Base-by-base conservation (phyloP, 2,329 filamentous ascomycete genomes). In the Tolypocladium ovalisporum region DNA sequence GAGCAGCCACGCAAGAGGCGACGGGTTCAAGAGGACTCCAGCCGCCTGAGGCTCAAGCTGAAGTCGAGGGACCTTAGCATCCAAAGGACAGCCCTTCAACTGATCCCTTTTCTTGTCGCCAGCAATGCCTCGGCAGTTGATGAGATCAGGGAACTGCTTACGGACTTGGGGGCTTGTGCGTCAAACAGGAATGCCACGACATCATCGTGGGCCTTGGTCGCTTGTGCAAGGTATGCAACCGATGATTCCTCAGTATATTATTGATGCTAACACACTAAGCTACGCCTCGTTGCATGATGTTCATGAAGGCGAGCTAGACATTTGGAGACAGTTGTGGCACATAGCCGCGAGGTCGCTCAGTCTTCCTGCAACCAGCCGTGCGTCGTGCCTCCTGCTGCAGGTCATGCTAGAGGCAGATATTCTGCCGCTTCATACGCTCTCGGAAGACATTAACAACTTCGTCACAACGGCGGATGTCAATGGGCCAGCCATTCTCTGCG, bases 151-250 rank as follows among this genome's bases (percentile, higher is more conserved):
- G 75, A 78, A 0, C 68, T 87, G 4, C 67, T 94, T 3, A 76
- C 79, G 10, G 79, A 81, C 49, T 72, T 95, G 19, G 73, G 78
- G 19, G 70, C 74, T 13, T 77, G 80, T 56, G 82, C 88, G 49
- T 78, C 82, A 12, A 88, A 94, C 65, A 92, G 96, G 64, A 85
- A 87, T 62, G 73, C 75, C 17, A 70, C 72, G 10, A 75, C 86
- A 44, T 82, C 86, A 9, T 89, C 86, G 0, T 99, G 94, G 94
- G 87, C 90, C 22, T 84, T 96, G 76, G 70, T 97, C 55, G 87
- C 86, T n/a, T 83, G 90, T 67, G 79, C 89, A 61, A 89, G 88
- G 90, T 92, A 75, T 67, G 79, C 57, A 29, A 3, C 5, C 17
- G 34, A 47, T 1, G 15, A 40, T 42, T 52, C 53, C 35, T 34